Percentiles rank a stretch among this genome's conserved stretches.
Conservation (phyloP, 2,329 filamentous ascomycete species). For the Botrytis pseudocinerea region DNA sequence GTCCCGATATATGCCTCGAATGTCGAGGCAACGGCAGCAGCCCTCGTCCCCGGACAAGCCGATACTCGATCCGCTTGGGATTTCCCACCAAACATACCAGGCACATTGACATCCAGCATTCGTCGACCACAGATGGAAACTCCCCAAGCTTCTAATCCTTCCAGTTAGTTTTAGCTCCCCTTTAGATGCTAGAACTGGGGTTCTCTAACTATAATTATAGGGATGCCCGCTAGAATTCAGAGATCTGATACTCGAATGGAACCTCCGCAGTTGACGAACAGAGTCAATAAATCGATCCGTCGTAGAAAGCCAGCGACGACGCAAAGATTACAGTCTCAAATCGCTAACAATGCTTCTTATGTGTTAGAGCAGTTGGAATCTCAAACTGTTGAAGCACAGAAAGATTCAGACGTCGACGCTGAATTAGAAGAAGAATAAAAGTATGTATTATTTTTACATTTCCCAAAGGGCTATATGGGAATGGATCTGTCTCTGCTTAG, state of each 20-base stretch:
- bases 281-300: background rate
- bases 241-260: background rate
- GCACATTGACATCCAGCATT: fast-evolving
- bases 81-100: background rate
- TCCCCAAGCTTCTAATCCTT: background rate
- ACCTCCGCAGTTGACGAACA: background rate
- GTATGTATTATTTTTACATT: background rate
- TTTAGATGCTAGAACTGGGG: background rate
- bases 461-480: no score
- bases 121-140: background rate
- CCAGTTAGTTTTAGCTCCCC: background rate
- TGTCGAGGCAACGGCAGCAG: background rate
- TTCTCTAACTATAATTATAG: background rate
- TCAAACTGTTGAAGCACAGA: background rate
- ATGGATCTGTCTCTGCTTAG: background rate
- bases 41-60: background rate
- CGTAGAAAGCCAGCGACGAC: background rate
- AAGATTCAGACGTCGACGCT: background rate
- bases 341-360: background rate
- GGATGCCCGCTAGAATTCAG: background rate
- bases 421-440: background rate
- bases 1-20: no score
- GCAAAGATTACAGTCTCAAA: background rate
- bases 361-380: background rate
- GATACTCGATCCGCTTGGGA: background rate